Percentiles rank a stretch among this genome's conserved stretches.
phyloP scores from a whole-genome alignment of 1,284 basidiomycete genomes.

The Salmacisia buchloeana region DNA sequence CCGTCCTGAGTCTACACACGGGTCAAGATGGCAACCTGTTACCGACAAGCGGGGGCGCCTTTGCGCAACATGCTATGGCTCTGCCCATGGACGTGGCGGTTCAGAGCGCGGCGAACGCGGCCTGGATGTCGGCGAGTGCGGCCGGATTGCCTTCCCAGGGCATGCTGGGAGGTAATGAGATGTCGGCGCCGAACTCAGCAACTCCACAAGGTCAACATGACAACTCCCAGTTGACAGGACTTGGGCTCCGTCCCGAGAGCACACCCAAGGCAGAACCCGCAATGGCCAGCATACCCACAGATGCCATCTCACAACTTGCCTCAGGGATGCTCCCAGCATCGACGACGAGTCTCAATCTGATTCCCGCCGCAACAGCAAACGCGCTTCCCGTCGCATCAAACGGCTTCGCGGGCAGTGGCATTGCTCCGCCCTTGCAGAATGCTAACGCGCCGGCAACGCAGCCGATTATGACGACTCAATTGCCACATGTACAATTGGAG shows the following conservation, averaged over 20 bases:
- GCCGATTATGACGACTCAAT: slow-evolving; percentile 4
- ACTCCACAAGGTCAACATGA: no score
- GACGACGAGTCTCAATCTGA: not conserved
- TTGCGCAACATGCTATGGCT: not conserved
- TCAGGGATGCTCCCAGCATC: slow-evolving; percentile 4
- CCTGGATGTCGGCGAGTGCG: not conserved
- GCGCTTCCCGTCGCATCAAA: not conserved
- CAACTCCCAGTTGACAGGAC: no score
- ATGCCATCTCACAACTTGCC: not conserved
- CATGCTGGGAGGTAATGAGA: not conserved
- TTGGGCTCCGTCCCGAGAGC: not conserved
- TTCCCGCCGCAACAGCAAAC: not conserved
- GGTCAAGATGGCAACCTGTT: not conserved
- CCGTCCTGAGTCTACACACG: no score
- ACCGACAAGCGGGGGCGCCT: not conserved
- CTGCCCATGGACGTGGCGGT: no score
- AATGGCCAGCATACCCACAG: not conserved
- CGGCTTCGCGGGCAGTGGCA: not conserved
- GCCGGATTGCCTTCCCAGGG: not conserved
- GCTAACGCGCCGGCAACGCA: not conserved
- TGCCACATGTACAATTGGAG: not conserved
- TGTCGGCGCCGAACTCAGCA: no score
- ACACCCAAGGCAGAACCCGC: not conserved
- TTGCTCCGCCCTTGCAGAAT: not conserved
- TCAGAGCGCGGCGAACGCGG: no score